Percentiles rank a stretch among this genome's conserved stretches.
phyloP scores from a whole-genome alignment of 495 filamentous ascomycete genomes.

The Podospora pseudoanserina region DNA sequence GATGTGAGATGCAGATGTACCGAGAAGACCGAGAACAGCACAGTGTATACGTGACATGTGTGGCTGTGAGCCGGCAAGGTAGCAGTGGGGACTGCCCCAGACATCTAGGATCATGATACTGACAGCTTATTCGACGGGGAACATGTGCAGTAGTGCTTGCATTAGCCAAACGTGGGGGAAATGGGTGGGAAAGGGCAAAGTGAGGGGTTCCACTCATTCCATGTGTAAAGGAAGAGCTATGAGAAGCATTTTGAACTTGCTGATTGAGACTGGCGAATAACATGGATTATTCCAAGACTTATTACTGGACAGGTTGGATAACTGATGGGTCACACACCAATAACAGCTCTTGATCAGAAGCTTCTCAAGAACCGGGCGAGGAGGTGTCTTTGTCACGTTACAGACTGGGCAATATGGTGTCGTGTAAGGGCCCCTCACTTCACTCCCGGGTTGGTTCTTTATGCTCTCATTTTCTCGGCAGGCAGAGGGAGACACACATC shows the following conservation, averaged over 20 bases:
- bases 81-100: not conserved
- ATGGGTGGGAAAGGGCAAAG: conserved; percentile 9
- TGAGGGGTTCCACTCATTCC: not conserved
- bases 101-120: not conserved
- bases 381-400: not conserved
- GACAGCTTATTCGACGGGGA: not conserved
- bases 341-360: not conserved
- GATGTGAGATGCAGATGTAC: not conserved
- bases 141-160: conserved; percentile 26
- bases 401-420: not conserved
- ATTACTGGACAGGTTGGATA: not conserved
- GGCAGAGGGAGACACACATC: not conserved
- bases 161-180: conserved; percentile 41
- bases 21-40: no score
- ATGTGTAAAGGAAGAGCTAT: not conserved
- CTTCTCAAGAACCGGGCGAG: not conserved
- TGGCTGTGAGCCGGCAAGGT: not conserved
- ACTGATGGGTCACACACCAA: not conserved
- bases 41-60: not conserved
- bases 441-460: not conserved
- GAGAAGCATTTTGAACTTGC: not conserved
- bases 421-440: not conserved
- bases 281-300: not conserved
- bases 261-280: not conserved
- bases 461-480: not conserved